Base-by-base conservation (phyloP, 2,329 filamentous ascomycete genomes). In the Coniella lustricola region DNA sequence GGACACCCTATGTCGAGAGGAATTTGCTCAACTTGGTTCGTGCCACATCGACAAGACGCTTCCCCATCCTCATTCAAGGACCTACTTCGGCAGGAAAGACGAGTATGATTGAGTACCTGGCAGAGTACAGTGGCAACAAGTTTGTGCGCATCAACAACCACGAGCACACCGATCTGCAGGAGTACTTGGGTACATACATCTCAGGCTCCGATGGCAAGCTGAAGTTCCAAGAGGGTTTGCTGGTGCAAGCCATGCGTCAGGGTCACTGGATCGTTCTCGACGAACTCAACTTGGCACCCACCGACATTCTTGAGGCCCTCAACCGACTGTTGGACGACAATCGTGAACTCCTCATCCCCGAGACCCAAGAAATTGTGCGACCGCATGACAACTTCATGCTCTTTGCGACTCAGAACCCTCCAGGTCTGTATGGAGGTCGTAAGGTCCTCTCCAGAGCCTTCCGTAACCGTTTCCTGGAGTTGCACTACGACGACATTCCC, bases 91-190 rank as follows among this genome's bases (percentile, higher is more conserved):
- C 91, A 12, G 93, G 93, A 55, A 99, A 99, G 68, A 99, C 93
- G 0, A 97, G 91, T 66, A 98, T 99, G 93, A 95, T 98, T 36
- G 91, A 97, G 66, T 96, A 95, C 63, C 76, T 99, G 33, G 91
- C 94, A n/a, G 93, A 95, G 60, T 85, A 87, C 48, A 97, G 90
- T 25, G 93, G 94, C 3, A 95, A 99, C 64, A 93, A 87, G 61
- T 98, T 97, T 62, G 90, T 98, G 37, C 82, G 93, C 52, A 98
- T 99, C 73, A 99, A 99, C 69, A 99, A 99, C 58, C 93, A 99
- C 66, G 94, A 99, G 62, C 93, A 98, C 61, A 98, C 93, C 0
- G 93, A 99, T 64, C 72, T 99, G 33, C 93, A 98, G 65, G 94
- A 99, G 63, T 99, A 99, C 60, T 72, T 99, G 5, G 93, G 93